Conservation (phyloP, 257 asterid species). For the Fraxinus quadrangulata region DNA sequence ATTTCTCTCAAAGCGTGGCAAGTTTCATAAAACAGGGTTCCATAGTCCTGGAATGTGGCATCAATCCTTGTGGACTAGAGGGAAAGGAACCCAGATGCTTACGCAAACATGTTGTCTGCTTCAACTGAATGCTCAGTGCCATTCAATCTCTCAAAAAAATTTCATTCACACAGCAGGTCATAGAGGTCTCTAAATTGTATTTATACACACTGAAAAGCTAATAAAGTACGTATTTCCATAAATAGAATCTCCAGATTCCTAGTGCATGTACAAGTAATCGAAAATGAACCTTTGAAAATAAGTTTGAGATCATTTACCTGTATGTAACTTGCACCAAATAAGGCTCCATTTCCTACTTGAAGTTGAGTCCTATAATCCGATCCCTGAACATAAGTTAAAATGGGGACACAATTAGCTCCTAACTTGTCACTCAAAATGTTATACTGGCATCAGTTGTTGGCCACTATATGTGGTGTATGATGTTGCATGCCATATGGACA, state of each 20-base stretch:
- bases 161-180: neutral
- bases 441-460: constrained; percentile 11
- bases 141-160: neutral
- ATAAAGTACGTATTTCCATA: neutral
- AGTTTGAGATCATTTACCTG: constrained; percentile 59
- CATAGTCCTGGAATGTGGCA: neutral
- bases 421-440: constrained; percentile 13
- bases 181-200: neutral
- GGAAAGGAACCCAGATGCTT: neutral
- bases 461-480: neutral
- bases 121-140: neutral
- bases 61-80: neutral
- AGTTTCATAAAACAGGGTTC: neutral
- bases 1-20: neutral
- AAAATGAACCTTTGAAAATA: neutral
- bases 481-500: constrained; percentile 7
- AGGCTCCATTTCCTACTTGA: constrained; percentile 86
- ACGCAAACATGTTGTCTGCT: neutral
- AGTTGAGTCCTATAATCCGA: constrained; percentile 79
- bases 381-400: constrained; percentile 58
- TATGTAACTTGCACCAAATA: constrained; percentile 88
- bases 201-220: neutral
- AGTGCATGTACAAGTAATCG: neutral
- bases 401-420: constrained; percentile 24
- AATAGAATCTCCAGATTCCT: neutral